These are phyloP conservation scores for Populus hybrid DNA, from an alignment of 441 rosid genomes.

Conservation along the genomic window DNA sequence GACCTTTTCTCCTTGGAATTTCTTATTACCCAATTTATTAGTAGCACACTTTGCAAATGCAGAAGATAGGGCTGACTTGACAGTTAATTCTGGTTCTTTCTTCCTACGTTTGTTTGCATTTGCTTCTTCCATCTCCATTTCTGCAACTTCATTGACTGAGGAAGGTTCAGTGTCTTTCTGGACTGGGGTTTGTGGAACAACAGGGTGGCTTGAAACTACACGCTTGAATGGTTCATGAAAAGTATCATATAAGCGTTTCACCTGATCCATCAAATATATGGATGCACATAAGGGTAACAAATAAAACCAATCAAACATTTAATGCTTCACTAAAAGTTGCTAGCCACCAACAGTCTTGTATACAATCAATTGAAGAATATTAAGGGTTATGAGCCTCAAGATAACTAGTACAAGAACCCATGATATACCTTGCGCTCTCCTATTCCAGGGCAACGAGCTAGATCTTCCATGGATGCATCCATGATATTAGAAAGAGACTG, in stretches of 20 bases:
- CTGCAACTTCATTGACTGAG: conserved; percentile 38
- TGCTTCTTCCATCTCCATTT: conserved; percentile 38
- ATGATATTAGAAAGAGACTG: conserved; percentile 91
- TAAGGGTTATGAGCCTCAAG: neutral
- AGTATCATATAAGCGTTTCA: conserved; percentile 80
- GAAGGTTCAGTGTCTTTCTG: conserved; percentile 34
- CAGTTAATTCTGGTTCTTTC: conserved; percentile 58
- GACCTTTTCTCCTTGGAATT: conserved; percentile 25
- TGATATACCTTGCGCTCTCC: conserved; percentile 86
- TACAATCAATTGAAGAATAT: neutral
- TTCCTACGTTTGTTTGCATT: conserved; percentile 46
- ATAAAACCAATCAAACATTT: conserved; percentile 1
- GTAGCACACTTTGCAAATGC: conserved; percentile 70
- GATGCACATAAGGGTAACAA: neutral
- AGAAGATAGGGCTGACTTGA: conserved; percentile 73
- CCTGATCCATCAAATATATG: conserved; percentile 40
- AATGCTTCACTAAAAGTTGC: neutral
- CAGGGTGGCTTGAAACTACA: conserved; percentile 39
- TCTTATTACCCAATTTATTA: conserved; percentile 39
- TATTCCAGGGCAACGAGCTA: conserved; percentile 94
- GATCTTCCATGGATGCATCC: conserved; percentile 96
- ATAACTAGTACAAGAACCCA: neutral
- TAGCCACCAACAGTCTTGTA: neutral
- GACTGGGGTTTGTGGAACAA: conserved; percentile 42
- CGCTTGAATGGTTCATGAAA: conserved; percentile 98